Percentiles rank a stretch among this genome's conserved stretches.
These are phyloP conservation scores for Linanthus parryae DNA, from an alignment of 148 eudicot genomes.

Conservation along the genomic window DNA sequence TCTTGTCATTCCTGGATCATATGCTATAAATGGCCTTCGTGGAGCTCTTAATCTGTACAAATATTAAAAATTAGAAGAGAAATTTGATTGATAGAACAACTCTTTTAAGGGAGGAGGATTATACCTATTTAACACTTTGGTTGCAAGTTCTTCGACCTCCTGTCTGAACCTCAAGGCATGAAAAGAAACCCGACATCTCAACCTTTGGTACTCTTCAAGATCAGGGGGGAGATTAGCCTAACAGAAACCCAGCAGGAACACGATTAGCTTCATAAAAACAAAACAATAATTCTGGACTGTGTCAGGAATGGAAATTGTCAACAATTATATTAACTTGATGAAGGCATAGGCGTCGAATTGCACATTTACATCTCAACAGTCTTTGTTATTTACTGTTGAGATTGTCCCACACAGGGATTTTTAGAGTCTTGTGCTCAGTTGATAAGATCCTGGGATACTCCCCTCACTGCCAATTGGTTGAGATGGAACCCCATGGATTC, in stretches of 20 bases:
- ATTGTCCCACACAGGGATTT: too few relatives aligned
- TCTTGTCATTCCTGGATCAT: slow-evolving; percentile 91
- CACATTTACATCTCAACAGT: too few relatives aligned
- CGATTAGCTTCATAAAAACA: too few relatives aligned
- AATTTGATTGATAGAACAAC: not conserved
- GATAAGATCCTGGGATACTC: too few relatives aligned
- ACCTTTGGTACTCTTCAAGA: slow-evolving; percentile 79
- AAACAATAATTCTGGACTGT: too few relatives aligned
- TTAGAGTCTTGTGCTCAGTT: too few relatives aligned
- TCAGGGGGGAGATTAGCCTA: slow-evolving; percentile 71
- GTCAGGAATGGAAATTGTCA: too few relatives aligned
- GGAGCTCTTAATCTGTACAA: slow-evolving; percentile 51
- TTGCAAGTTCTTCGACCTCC: slow-evolving; percentile 78
- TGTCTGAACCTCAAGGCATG: slow-evolving; percentile 74
- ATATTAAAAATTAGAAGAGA: slow-evolving; percentile 10
- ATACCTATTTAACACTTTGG: slow-evolving; percentile 61
- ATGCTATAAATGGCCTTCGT: slow-evolving; percentile 77
- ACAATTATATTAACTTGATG: too few relatives aligned
- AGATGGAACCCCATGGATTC: too few relatives aligned
- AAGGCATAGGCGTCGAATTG: too few relatives aligned
- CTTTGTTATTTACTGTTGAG: too few relatives aligned
- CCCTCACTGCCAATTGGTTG: too few relatives aligned
- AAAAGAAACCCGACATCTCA: slow-evolving; percentile 83
- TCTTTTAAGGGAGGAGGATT: not conserved
- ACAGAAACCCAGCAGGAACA: slow-evolving; percentile 1